Conservation (phyloP, 176 grass and related monocot genomes). For the Aegilops bicornis region DNA sequence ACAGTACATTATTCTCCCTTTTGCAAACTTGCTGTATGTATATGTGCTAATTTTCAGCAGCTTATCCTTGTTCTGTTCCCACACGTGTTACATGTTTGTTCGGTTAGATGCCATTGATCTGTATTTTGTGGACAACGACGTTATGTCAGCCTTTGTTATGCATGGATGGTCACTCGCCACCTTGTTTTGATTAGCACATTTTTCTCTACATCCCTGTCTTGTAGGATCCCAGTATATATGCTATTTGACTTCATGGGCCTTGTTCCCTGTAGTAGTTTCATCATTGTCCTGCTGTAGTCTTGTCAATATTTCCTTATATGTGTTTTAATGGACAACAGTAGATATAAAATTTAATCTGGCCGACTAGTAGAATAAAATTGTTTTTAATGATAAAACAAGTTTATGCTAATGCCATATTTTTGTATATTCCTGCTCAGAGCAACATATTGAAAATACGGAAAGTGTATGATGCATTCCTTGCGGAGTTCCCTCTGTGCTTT, state of each 20-base stretch:
- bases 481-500: constrained; percentile 93
- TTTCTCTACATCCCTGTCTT: no score
- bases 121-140: neutral
- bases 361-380: neutral
- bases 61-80: neutral
- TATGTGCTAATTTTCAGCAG: neutral
- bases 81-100: neutral
- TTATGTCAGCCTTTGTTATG: neutral
- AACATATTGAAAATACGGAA: constrained; percentile 77
- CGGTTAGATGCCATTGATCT: neutral
- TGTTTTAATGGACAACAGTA: neutral
- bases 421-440: constrained; percentile 42
- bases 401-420: constrained; percentile 14
- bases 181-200: neutral
- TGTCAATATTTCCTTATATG: neutral
- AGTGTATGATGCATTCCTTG: constrained; percentile 94
- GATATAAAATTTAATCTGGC: neutral
- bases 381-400: neutral
- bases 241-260: neutral
- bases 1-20: neutral
- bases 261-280: neutral
- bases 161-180: neutral
- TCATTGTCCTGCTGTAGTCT: neutral
- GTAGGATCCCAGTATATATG: neutral
- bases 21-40: neutral